These are phyloP conservation scores for Penicillium dipodomyicola DNA, from an alignment of 495 filamentous ascomycete genomes.

Conservation along the genomic window DNA sequence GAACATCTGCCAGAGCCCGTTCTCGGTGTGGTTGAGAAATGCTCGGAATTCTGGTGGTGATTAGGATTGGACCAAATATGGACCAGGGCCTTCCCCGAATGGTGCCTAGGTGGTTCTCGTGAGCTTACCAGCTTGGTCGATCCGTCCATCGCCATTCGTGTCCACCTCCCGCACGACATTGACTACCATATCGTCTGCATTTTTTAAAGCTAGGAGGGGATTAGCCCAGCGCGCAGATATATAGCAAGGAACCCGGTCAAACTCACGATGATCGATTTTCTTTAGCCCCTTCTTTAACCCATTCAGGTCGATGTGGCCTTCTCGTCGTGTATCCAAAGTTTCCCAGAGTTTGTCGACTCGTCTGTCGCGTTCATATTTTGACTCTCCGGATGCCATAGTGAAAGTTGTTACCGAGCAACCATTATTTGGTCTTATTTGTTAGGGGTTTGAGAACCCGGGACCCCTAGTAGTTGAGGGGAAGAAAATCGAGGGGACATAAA, in stretches of 20 bases:
- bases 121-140: slow-evolving; percentile 78
- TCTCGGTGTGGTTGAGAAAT: slow-evolving; percentile 85
- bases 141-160: slow-evolving; percentile 79
- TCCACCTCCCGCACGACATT: slow-evolving; percentile 80
- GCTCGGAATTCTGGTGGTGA: slow-evolving; percentile 69
- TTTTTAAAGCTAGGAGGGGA: slow-evolving; percentile 71
- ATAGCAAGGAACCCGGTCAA: slow-evolving; percentile 28
- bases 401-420: slow-evolving; percentile 41
- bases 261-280: slow-evolving; percentile 91
- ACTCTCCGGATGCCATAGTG: slow-evolving; percentile 55
- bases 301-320: slow-evolving; percentile 77
- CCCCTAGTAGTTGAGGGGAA: neutral
- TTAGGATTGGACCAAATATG: slow-evolving; percentile 22
- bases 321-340: slow-evolving; percentile 69
- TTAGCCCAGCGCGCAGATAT: slow-evolving; percentile 28
- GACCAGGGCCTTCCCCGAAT: slow-evolving; percentile 14
- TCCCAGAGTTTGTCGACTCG: slow-evolving; percentile 78
- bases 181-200: slow-evolving; percentile 82
- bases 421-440: slow-evolving; percentile 28
- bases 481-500: slow-evolving; percentile 10
- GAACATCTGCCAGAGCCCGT: slow-evolving; percentile 77
- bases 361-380: slow-evolving; percentile 68
- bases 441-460: neutral
- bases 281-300: slow-evolving; percentile 79
- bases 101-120: slow-evolving; percentile 15